These are phyloP conservation scores for Strobilomyces echinocephalus DNA, from an alignment of 768 basidiomycete genomes.

Conservation along the genomic window DNA sequence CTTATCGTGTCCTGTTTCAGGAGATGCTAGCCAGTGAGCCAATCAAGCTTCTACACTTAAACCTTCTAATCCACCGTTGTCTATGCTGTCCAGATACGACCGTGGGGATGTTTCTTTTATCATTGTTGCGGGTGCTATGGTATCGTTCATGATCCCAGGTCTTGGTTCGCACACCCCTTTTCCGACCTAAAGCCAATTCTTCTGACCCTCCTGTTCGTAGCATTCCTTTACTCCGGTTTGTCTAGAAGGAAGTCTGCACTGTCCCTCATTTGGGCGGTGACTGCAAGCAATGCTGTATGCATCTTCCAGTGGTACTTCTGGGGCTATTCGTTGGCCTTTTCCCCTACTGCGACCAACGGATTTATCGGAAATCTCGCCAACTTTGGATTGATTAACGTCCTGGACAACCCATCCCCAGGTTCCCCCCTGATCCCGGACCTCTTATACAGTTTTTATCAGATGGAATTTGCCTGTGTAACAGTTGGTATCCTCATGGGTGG, in stretches of 20 bases:
- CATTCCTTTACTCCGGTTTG: conserved; percentile 70
- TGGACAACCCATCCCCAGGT: conserved; percentile 69
- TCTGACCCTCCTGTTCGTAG: conserved; percentile 30
- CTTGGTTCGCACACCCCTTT: conserved; percentile 41
- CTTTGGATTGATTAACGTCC: conserved; percentile 71
- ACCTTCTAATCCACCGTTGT: conserved; percentile 5
- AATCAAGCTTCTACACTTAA: not conserved
- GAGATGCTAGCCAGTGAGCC: conserved; percentile 27
- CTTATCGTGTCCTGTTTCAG: conserved; percentile 13
- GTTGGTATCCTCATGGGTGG: conserved; percentile 74
- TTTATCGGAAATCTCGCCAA: conserved; percentile 77
- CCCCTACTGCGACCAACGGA: conserved; percentile 66
- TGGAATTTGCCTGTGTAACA: conserved; percentile 83
- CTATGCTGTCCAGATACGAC: conserved; percentile 47
- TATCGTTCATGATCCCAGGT: conserved; percentile 74
- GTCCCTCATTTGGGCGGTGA: conserved; percentile 71
- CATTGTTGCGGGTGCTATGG: conserved; percentile 62
- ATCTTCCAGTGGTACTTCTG: conserved; percentile 81
- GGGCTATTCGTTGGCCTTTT: conserved; percentile 85
- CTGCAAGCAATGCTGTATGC: conserved; percentile 67
- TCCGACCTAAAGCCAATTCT: not conserved
- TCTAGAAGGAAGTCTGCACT: conserved; percentile 66
- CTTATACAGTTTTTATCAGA: conserved; percentile 82
- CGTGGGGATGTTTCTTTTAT: conserved; percentile 71
- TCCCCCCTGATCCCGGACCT: conserved; percentile 78